Conservation (phyloP, 1,284 basidiomycete species). For the Megacollybia platyphylla region DNA sequence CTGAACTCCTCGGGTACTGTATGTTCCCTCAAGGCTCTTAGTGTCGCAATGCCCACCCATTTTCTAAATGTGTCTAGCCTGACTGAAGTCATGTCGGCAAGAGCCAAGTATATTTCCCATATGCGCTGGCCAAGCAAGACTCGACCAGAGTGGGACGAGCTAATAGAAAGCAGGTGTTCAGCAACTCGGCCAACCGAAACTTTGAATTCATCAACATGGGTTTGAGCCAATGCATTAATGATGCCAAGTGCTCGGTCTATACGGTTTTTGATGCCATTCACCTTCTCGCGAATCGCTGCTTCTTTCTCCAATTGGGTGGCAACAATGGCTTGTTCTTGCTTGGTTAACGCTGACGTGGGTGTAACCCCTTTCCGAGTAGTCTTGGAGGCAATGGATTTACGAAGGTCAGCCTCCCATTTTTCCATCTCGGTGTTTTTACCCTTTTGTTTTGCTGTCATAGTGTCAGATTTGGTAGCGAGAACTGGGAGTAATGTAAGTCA, state of each 20-base stretch:
- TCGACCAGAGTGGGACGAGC: slow-evolving; percentile 55
- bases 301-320: slow-evolving; percentile 77
- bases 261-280: slow-evolving; percentile 38
- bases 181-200: slow-evolving; percentile 52
- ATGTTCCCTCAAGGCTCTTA: slow-evolving; percentile 56
- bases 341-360: slow-evolving; percentile 41
- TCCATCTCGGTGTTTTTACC: slow-evolving; percentile 81
- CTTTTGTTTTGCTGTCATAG: slow-evolving; percentile 47
- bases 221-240: slow-evolving; percentile 48
- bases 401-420: slow-evolving; percentile 90
- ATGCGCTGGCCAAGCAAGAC: slow-evolving; percentile 56
- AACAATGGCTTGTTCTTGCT: slow-evolving; percentile 73
- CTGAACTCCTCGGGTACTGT: slow-evolving; percentile 65
- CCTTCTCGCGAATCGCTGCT: slow-evolving; percentile 44
- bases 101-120: slow-evolving; percentile 19
- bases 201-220: slow-evolving; percentile 42
- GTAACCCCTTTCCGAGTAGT: slow-evolving; percentile 26
- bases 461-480: slow-evolving; percentile 53
- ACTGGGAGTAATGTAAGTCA: slow-evolving; percentile 3
- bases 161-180: slow-evolving; percentile 46
- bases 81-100: too few relatives aligned
- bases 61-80: slow-evolving; percentile 52
- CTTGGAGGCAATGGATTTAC: slow-evolving; percentile 73
- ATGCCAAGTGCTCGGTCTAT: slow-evolving; percentile 61
- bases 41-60: slow-evolving; percentile 72